Conservation (phyloP, 169 alveolate species). For the Cryptosporidium bovis region DNA sequence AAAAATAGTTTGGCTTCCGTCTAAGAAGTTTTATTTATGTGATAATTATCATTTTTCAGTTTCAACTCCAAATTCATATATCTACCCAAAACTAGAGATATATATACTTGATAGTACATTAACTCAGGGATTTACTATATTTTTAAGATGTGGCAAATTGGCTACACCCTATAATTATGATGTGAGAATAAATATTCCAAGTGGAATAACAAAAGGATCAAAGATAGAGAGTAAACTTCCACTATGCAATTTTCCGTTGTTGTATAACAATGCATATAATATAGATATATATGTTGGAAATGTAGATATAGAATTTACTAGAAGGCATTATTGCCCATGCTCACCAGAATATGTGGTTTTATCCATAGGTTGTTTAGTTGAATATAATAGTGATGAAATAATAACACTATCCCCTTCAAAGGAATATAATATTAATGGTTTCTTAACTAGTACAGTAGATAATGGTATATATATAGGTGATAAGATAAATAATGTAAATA, state of each 20-base stretch:
- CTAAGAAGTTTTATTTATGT: slow-evolving; percentile 60
- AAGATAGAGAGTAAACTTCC: slow-evolving; percentile 37
- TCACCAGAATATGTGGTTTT: slow-evolving; percentile 51
- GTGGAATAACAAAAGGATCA: slow-evolving; percentile 30
- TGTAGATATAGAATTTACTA: slow-evolving; percentile 70
- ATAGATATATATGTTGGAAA: slow-evolving; percentile 64
- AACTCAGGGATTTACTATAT: slow-evolving; percentile 51
- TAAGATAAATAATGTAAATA: neutral
- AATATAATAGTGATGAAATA: slow-evolving; percentile 35
- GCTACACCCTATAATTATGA: slow-evolving; percentile 73
- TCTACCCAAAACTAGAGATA: slow-evolving; percentile 50
- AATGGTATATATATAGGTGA: neutral
- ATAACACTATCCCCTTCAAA: slow-evolving; percentile 30
- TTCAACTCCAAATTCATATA: slow-evolving; percentile 46
- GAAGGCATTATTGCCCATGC: slow-evolving; percentile 73
- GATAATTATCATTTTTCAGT: slow-evolving; percentile 63
- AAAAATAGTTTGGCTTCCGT: slow-evolving; percentile 40
- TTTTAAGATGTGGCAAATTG: slow-evolving; percentile 44
- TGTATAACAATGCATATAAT: slow-evolving; percentile 52
- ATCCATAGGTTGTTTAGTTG: slow-evolving; percentile 36
- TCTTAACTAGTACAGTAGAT: slow-evolving; percentile 1
- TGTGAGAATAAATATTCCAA: slow-evolving; percentile 52
- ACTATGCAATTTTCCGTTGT: slow-evolving; percentile 31
- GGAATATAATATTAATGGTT: slow-evolving; percentile 15
- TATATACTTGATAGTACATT: slow-evolving; percentile 36